Conservation (phyloP, 805 yeast species). For the Cyberlindnera maclurae region DNA sequence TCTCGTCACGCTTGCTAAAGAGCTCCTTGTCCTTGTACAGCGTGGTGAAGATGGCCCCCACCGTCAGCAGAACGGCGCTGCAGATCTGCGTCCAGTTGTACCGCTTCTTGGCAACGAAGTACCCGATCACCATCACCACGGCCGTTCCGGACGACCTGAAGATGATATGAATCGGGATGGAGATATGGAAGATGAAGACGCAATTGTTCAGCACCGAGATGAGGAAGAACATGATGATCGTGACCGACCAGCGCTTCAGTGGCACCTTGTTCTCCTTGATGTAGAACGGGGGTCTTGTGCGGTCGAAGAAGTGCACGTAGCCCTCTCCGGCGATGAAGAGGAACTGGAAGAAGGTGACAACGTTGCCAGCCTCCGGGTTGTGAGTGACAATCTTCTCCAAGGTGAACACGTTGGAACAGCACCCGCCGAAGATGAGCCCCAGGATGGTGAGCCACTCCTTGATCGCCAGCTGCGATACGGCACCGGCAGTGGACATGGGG, state of each 20-base stretch:
- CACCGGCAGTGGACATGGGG: conserved; percentile 1
- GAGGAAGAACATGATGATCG: conserved; percentile 43
- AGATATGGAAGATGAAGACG: conserved; percentile 49
- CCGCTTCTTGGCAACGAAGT: conserved; percentile 34
- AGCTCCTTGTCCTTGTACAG: conserved; percentile 26
- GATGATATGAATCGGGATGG: conserved; percentile 62
- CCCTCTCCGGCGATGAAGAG: conserved; percentile 42
- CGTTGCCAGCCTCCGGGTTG: conserved; percentile 35
- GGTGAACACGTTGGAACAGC: conserved; percentile 63
- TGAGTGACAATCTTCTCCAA: conserved; percentile 45
- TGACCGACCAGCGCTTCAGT: conserved; percentile 33
- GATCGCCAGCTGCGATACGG: conserved; percentile 14
- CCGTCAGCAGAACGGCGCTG: conserved; percentile 44
- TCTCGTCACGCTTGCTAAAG: conserved; percentile 14
- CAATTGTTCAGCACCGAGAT: conserved; percentile 49
- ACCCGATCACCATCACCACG: conserved; percentile 52
- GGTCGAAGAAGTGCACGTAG: conserved; percentile 29
- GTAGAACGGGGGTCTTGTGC: conserved; percentile 24
- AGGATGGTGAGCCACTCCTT: conserved; percentile 19
- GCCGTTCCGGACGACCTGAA: conserved; percentile 60
- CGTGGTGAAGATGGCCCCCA: conserved; percentile 35
- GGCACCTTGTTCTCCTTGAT: conserved; percentile 34
- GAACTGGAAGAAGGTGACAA: conserved; percentile 56
- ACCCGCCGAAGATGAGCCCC: conserved; percentile 55
- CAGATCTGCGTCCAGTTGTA: conserved; percentile 40